Evolutionary conservation across 768 basidiomycete species (phyloP), one percentile per base, ranked within the genome.

Genomic region (Boletus subcaerulescens): DNA sequence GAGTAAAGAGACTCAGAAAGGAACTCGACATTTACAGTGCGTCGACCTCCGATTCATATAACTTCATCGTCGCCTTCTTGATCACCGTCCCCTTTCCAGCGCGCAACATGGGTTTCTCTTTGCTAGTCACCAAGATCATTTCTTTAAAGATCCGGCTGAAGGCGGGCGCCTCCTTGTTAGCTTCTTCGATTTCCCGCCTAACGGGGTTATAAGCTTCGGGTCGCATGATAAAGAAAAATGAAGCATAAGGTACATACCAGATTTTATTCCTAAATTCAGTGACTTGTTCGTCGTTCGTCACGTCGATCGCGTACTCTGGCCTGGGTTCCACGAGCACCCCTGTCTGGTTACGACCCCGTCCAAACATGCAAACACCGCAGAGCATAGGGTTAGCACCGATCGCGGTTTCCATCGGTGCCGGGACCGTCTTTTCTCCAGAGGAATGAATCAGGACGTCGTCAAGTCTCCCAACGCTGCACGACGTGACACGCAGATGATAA

Each of bases 141-240:
- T 83, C 77, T 57, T 77, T 78, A 65, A 77, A 79, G 13, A 80
- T 70, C n/a, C 74, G 67, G 50, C 75, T 77, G 45, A 74, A 78
- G 0, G 69, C 53, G 0, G 79, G 78, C 0, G 73, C 71, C 2
- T 61, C 60, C 18, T 56, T 62, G 58, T 80, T 81, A 3, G 77
- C 78, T 31, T 77, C 71, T 20, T 77, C 77, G 2, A 79, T 70
- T 12, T 65, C 56, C 2, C 65, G 68, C 73, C 74, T 78, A 14
- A 14, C 14, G 14, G 4, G 13, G 6, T 35, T 35, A 6, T 35
- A 14, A 29, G 29, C 29, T 9, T 29, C 29, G 29, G 29, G 9
- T 29, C 29, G 29, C 29, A 29, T 9, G 29, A 29, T 29, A 29
- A n/a, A 40, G 12, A 18, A 22, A 41, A 41, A 10, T 13, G 40